A percentile compares a stretch with the other conserved stretches of the same genome.
phyloP scores from a whole-genome alignment of 768 basidiomycete species.

The Amanita jacksonii region DNA sequence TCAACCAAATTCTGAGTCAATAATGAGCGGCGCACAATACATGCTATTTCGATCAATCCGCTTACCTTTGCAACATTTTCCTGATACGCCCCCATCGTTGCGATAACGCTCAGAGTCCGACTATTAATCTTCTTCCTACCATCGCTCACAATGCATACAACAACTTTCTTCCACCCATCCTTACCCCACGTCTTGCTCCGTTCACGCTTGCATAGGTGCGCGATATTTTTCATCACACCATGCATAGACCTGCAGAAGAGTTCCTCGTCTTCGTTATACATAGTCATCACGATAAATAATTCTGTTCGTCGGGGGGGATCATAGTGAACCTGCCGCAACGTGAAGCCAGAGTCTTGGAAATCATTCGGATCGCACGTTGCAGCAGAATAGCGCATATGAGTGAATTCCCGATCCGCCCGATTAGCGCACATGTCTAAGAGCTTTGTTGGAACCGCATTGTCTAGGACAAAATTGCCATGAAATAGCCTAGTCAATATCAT shows the following conservation, averaged over 20 bases:
- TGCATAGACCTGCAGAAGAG: constrained; percentile 92
- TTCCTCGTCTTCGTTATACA: constrained; percentile 93
- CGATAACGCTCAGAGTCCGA: constrained; percentile 76
- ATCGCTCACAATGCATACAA: constrained; percentile 86
- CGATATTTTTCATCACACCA: constrained; percentile 91
- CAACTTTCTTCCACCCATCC: constrained; percentile 98
- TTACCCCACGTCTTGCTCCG: constrained; percentile 93
- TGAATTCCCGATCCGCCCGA: constrained; percentile 81
- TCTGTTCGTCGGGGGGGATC: constrained; percentile 88
- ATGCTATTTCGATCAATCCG: neutral
- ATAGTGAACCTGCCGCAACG: constrained; percentile 84
- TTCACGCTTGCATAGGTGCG: constrained; percentile 78
- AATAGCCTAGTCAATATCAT: constrained; percentile 43
- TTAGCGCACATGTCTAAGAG: constrained; percentile 74
- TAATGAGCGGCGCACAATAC: neutral
- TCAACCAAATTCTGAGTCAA: constrained; percentile 57
- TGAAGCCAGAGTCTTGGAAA: constrained; percentile 75
- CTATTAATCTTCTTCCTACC: constrained; percentile 81
- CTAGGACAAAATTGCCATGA: constrained; percentile 89
- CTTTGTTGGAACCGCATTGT: constrained; percentile 85
- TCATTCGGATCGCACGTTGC: constrained; percentile 96
- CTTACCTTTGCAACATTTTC: constrained; percentile 84
- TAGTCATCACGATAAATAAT: constrained; percentile 95
- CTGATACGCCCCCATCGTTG: constrained; percentile 91
- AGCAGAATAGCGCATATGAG: constrained; percentile 93